A percentile compares a stretch with the other conserved stretches of the same genome.
These are phyloP conservation scores for Xylaria sp. DNA, from an alignment of 2,329 filamentous ascomycete species.

Conservation along the genomic window DNA sequence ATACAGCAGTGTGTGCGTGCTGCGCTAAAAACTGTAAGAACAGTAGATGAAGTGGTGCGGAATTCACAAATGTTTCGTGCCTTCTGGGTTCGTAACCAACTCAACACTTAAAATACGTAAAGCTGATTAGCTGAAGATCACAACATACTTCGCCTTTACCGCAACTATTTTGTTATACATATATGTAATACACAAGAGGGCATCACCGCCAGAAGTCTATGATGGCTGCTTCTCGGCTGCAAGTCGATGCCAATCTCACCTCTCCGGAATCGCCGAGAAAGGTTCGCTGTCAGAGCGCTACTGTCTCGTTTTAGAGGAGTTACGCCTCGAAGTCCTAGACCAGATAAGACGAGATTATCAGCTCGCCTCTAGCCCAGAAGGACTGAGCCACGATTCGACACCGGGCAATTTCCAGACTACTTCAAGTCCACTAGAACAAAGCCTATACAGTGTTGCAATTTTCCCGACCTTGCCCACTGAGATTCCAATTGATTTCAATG, in stretches of 20 bases:
- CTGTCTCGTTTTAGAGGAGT: conserved; percentile 45
- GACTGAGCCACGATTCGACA: background rate
- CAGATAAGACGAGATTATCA: conserved; percentile 15
- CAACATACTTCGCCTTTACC: conserved; percentile 48
- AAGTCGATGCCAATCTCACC: conserved; percentile 41
- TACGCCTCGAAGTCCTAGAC: conserved; percentile 42
- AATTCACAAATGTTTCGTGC: conserved; percentile 47
- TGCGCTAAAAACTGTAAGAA: conserved; percentile 44
- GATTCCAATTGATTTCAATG: conserved; percentile 30
- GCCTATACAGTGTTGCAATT: background rate
- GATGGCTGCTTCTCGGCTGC: conserved; percentile 39
- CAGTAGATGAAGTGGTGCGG: conserved; percentile 44
- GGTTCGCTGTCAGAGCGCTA: conserved; percentile 46
- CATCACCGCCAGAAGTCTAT: conserved; percentile 28
- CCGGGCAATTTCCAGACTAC: background rate
- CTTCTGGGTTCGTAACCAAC: conserved; percentile 45
- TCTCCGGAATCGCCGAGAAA: conserved; percentile 41
- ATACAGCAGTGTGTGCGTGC: conserved; percentile 43
- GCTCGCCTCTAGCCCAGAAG: background rate
- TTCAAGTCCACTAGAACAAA: conserved; percentile 4
- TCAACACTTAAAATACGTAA: background rate
- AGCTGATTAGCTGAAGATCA: conserved; percentile 18
- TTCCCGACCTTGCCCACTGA: conserved; percentile 2
- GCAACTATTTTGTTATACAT: conserved; percentile 48
- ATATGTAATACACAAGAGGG: conserved; percentile 43